Conservation (phyloP, 108 stramenopile genomes). For the Aurantiochytrium sp. region DNA sequence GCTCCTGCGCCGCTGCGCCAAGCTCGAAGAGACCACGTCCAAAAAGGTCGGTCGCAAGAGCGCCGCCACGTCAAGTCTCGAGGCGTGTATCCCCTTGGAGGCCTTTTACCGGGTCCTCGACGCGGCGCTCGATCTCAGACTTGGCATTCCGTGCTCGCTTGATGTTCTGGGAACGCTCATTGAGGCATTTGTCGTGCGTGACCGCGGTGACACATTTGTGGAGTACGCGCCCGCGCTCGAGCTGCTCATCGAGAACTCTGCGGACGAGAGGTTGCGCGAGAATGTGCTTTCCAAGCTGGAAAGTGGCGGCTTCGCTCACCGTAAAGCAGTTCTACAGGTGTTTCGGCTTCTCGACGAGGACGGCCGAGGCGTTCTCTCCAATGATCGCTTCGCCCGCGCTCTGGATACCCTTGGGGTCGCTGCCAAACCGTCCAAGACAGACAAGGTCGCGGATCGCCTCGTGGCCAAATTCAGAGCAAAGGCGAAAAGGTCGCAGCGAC, state of each 20-base stretch:
- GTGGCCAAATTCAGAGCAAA: no score
- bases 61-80: no score
- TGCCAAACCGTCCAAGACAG: no score
- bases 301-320: neutral
- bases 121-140: neutral
- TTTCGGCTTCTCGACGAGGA: neutral
- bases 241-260: neutral
- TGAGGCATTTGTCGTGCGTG: neutral
- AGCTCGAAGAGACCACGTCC: neutral
- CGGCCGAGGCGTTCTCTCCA: neutral
- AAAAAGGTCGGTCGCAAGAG: no score
- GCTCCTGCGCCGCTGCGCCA: neutral
- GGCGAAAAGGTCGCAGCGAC: no score
- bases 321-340: neutral
- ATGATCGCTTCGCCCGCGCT: neutral
- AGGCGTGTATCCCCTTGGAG: neutral
- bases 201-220: neutral
- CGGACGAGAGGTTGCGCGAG: neutral
- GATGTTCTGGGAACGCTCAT: no score
- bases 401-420: neutral
- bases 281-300: neutral
- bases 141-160: neutral
- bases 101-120: neutral
- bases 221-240: neutral
- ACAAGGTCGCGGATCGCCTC: no score